Base-by-base conservation (phyloP, 1,284 basidiomycete species). In the Microbotryum violaceum region DNA sequence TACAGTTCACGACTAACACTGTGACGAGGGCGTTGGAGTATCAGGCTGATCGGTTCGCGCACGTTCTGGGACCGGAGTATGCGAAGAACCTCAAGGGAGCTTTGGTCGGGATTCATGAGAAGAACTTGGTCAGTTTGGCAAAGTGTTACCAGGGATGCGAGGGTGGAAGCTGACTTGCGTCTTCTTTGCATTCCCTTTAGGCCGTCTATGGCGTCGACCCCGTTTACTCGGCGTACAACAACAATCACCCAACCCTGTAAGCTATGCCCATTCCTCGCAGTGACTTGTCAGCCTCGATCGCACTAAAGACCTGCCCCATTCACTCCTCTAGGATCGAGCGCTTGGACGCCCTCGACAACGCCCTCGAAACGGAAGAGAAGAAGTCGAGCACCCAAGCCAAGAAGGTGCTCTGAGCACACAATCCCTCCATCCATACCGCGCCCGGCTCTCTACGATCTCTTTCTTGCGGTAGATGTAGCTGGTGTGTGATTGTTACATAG, bases 181-280 rank as follows among this genome's bases (percentile, higher is more conserved):
- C 12, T 42, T 14, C 16, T 42, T 9, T 9, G 37, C 12, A 42
- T 42, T 42, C 37, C 37, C 37, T 42, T 42, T 42, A 49, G 58
- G 44, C 64, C 23, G 37, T 64, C 20, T 58, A 54, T 67, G 87
- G 84, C 4, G 61, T 65, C 48, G 67, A 69, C n/a, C 54, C 37
- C n/a, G 10, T 69, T 65, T 92, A 91, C 77, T 92, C 89, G 57
- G 88, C 89, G 37, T 93, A 91, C 72, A 89, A 93, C 74, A 89
- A 93, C 76, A 91, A 88, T 55, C 91, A 96, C 75, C 91, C 91
- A 3, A 94, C 90, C 2, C 76, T 96, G 63, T 42, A 18, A 42
- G 37, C 16, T 18, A 16, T 18, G 14, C 37, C 12, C 37, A 18
- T 42, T 3, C 14, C 37, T 42, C 6, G 14, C 37, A 42, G 14